Evolutionary conservation across 768 basidiomycete genomes (phyloP).

Genomic region (Fomitopsis pulvina): DNA sequence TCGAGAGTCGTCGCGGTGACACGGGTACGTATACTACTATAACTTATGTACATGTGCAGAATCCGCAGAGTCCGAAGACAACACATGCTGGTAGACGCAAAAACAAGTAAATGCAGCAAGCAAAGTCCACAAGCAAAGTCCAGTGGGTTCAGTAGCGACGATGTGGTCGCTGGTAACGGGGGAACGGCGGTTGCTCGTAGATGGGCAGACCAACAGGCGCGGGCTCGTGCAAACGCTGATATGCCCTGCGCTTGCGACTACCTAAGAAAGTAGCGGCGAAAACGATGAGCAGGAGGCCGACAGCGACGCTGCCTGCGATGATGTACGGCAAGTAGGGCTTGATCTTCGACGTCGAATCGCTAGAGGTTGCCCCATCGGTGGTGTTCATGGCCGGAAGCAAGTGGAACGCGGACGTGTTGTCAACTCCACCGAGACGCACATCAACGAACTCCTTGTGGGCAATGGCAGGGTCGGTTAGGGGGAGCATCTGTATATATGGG

Average conservation of each 20-base stretch:
- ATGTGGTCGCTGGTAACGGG: constrained; percentile 16
- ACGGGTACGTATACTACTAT: constrained; percentile 4
- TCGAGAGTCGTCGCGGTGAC: background rate
- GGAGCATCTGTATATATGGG: constrained; percentile 29
- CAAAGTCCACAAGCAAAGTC: background rate
- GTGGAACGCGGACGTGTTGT: constrained; percentile 22
- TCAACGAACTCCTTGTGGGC: constrained; percentile 28
- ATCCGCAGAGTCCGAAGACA: background rate
- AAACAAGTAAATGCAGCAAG: background rate
- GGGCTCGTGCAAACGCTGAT: constrained; percentile 22
- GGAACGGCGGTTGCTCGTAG: constrained; percentile 14
- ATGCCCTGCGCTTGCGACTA: constrained; percentile 12
- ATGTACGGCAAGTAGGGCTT: constrained; percentile 23
- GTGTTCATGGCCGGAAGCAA: constrained; percentile 19
- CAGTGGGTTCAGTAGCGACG: constrained; percentile 12
- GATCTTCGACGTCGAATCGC: constrained; percentile 14
- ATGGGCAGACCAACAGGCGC: constrained; percentile 19
- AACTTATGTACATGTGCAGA: constrained; percentile 3
- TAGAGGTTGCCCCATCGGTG: constrained; percentile 8
- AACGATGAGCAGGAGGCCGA: constrained; percentile 17
- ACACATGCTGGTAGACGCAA: background rate
- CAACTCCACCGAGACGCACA: constrained; percentile 24
- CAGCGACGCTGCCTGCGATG: constrained; percentile 21
- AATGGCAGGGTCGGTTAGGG: constrained; percentile 19
- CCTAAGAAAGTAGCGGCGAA: constrained; percentile 13